Evolutionary conservation across 441 rosid species (phyloP).

Genomic region (Adansonia gregorii): DNA sequence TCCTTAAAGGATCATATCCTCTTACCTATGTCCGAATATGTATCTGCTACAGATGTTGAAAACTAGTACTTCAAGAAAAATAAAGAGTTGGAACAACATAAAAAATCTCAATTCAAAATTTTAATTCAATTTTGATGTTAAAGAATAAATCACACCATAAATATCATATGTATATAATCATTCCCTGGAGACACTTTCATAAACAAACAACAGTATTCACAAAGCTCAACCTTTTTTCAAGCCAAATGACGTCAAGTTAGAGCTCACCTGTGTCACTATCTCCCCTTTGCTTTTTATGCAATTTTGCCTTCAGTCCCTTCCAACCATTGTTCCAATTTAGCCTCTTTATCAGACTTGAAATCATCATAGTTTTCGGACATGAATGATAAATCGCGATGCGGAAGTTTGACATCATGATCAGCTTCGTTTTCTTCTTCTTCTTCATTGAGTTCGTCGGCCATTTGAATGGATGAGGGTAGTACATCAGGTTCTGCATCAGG

Average conservation of each 20-base stretch:
- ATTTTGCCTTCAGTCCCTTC: conserved; percentile 47
- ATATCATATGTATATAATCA: neutral
- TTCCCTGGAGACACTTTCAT: neutral
- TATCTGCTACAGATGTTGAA: no score
- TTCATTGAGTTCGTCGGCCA: conserved; percentile 39
- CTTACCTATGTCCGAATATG: no score
- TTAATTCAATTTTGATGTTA: neutral
- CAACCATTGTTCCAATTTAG: conserved; percentile 87
- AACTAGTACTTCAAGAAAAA: no score
- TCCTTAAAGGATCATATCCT: no score
- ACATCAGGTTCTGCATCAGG: conserved; percentile 59
- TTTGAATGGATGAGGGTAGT: conserved; percentile 51
- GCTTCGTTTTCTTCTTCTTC: conserved; percentile 34
- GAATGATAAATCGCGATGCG: conserved; percentile 22
- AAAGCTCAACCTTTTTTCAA: conserved; percentile 17
- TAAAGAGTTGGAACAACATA: no score
- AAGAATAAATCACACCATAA: neutral
- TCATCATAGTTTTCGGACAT: conserved; percentile 51
- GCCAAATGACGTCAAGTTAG: neutral
- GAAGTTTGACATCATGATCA: conserved; percentile 27
- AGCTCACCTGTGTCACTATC: conserved; percentile 24
- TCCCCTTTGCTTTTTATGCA: conserved; percentile 29
- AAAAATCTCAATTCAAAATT: neutral
- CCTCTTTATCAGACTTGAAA: conserved; percentile 81
- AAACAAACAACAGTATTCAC: conserved; percentile 37